Base-by-base conservation (phyloP, 805 yeast species). In the Pichia cabralensis region DNA sequence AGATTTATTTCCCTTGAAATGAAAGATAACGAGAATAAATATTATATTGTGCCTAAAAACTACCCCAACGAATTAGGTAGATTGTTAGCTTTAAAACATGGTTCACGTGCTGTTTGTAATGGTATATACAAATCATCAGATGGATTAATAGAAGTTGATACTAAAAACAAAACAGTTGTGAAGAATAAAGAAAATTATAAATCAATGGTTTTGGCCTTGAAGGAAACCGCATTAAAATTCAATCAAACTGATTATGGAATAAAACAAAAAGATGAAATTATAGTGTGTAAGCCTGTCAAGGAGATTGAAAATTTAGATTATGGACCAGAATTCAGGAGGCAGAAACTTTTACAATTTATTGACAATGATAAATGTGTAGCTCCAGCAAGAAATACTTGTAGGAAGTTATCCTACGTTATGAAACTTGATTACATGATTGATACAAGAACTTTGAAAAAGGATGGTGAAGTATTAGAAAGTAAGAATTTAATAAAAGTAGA, bases 401-500 rank as follows among this genome's bases (percentile, higher is more conserved):
- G 56, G 8, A 52, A 47, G 5, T 44, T 76, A 2, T 62, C 72
- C n/a, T 61, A 57, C 3, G 44, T 41, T 13, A 42, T 69, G 42
- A 66, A 65, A 0, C 60, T 69, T 11, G 53, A 52, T 20, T 49
- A 55, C 24, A 25, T 28, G 1, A 60, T 75, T 13, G 88, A 80
- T 44, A 64, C 71, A 22, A 67, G 65, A 34, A 80, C 88, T 0
- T 46, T 71, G 10, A 46, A 50, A 6, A 62, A 67, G 6, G 79
- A 72, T 42, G 56, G 70, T 0, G 42, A 45, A 1, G 38, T 46
- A 4, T 53, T 74, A 20, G 53, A 53, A 5, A 40, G 43, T 1
- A 52, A 60, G 10, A 58, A 62, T 0, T 16, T 35, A 4, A 26
- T 55, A 6, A 36, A 27, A n/a, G 30, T 44, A 1, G 40, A 38